Evolutionary conservation across 768 basidiomycete species (phyloP).

Genomic region (Fistulinella prunicolor): DNA sequence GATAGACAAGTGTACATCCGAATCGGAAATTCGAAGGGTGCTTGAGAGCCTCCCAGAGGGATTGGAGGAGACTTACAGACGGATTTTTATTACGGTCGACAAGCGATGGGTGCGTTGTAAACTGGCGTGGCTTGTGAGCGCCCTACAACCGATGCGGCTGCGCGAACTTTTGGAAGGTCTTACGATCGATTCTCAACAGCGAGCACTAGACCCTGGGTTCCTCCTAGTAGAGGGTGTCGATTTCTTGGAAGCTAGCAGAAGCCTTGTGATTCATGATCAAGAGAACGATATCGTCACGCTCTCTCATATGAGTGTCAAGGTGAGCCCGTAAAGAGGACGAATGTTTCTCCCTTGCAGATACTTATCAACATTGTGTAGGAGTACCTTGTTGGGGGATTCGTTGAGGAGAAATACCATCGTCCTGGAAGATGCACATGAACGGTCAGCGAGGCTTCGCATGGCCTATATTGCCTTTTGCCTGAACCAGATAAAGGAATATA

Average conservation of each 20-base stretch:
- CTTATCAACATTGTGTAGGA: constrained; percentile 4
- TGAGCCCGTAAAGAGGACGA: background rate
- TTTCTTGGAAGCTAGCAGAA: constrained; percentile 3
- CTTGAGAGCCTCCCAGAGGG: constrained; percentile 14
- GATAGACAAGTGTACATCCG: background rate
- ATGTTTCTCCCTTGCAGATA: background rate
- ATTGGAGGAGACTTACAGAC: constrained; percentile 24
- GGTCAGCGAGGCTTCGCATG: too few species aligned
- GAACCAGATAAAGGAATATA: constrained; percentile 1
- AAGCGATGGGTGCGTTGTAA: constrained; percentile 3
- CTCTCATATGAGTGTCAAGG: constrained; percentile 21
- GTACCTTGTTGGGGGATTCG: constrained; percentile 10
- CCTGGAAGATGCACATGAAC: constrained; percentile 7
- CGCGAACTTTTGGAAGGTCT: too few species aligned
- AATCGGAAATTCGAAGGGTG: background rate
- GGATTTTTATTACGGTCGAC: constrained; percentile 9
- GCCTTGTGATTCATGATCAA: constrained; percentile 9
- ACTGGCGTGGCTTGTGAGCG: constrained; percentile 13
- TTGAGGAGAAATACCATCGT: constrained; percentile 1
- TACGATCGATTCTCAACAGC: too few species aligned
- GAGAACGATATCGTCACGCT: constrained; percentile 10
- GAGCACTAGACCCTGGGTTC: constrained; percentile 6
- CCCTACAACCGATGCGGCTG: constrained; percentile 7
- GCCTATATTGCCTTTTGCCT: constrained; percentile 5
- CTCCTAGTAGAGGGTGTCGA: background rate